Percentiles rank a stretch among this genome's conserved stretches.
Evolutionary conservation across 1,139 yeast genomes (phyloP).

Genomic region (Diutina catenulata): DNA sequence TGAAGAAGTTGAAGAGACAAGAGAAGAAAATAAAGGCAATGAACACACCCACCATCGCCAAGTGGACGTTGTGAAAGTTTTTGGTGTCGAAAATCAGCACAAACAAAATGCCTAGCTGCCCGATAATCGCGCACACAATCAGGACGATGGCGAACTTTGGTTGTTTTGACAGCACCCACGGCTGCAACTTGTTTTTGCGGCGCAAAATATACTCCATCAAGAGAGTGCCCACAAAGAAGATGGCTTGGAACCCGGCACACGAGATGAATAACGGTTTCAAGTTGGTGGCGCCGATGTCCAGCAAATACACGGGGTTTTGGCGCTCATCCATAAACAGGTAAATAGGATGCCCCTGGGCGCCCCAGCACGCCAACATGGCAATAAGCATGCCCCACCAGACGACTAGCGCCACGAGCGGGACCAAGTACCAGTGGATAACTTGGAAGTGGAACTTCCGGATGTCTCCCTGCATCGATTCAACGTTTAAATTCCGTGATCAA

Average conservation of each 20-base stretch:
- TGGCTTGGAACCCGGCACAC: conserved; percentile 71
- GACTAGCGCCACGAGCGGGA: conserved; percentile 46
- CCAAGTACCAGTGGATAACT: conserved; percentile 22
- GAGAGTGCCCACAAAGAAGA: conserved; percentile 60
- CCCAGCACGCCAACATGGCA: conserved; percentile 58
- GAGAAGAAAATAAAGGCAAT: conserved; percentile 61
- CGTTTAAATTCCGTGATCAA: background rate
- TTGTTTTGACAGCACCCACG: conserved; percentile 37
- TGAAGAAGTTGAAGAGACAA: conserved; percentile 45
- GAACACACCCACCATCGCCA: conserved; percentile 62
- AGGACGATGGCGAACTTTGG: conserved; percentile 38
- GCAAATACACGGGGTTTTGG: conserved; percentile 58
- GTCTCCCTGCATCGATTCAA: conserved; percentile 2
- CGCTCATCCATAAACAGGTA: conserved; percentile 41
- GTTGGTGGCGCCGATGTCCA: conserved; percentile 79
- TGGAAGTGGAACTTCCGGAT: conserved; percentile 12
- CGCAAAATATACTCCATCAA: conserved; percentile 48
- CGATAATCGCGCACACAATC: conserved; percentile 44
- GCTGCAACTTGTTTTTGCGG: conserved; percentile 39
- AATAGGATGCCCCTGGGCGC: conserved; percentile 65
- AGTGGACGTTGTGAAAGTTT: conserved; percentile 47
- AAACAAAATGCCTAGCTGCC: conserved; percentile 68
- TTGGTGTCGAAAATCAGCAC: conserved; percentile 69
- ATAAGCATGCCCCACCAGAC: conserved; percentile 76
- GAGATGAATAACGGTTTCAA: conserved; percentile 74